Evolutionary conservation across 495 filamentous ascomycete species (phyloP), one percentile per base, ranked within the genome.

Genomic region (Xylaria palmicola): DNA sequence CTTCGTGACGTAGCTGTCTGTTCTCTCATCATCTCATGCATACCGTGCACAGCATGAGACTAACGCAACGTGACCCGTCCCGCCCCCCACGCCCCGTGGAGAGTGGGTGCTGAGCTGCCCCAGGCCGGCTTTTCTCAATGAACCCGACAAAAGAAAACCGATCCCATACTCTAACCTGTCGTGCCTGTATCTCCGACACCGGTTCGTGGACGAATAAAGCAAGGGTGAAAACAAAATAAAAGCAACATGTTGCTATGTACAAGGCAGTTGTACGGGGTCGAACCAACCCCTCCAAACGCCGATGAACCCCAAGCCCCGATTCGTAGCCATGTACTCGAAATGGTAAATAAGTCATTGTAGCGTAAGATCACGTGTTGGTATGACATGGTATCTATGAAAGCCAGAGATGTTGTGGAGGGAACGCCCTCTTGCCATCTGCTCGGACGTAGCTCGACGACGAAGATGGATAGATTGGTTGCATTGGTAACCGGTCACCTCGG

Each of bases 401-500:
- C 59, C 59, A 61, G 6, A 61, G 59, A 30, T 61, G 49, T 29
- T 43, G 30, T 40, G 66, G 60, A 61, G 66, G 17, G 49, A 27
- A 36, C 57, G 62, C 48, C 32, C 37, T 34, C 55, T 65, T 60
- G 30, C 69, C 69, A 32, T 72, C 65, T 0, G 69, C 69, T 58
- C 69, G 47, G 27, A 63, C 65, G 44, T 72, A 72, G 9, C 62
- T 57, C 2, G 60, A 52, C 15, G 59, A 52, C 4, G n/a, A n/a
- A n/a, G 24, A 36, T 15, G 50, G 59, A 30, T 47, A 61, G 9
- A 66, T 56, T 0, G 59, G 60, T 12, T 61, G 62, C 55, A 72
- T 64, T 17, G 62, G 59, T 19, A 67, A 58, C 12, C 66, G 64
- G 13, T 69, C 62, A 15, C 69, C 69, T 29, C 66, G 65, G 3